Evolutionary conservation across 495 filamentous ascomycete species (phyloP).

Genomic region (Trichoderma erinaceum): DNA sequence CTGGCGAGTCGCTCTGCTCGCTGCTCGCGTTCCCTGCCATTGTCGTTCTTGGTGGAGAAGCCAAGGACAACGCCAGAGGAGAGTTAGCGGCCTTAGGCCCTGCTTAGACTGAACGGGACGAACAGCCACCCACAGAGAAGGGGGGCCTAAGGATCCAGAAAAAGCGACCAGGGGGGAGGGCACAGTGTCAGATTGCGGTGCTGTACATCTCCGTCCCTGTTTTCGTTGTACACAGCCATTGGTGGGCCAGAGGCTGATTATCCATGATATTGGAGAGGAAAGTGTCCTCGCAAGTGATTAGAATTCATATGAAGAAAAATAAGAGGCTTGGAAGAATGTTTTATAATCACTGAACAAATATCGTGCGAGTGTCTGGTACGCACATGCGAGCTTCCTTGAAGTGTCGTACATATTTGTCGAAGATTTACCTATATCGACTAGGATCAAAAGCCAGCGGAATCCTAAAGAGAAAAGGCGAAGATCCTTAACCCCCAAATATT

Average conservation of each 20-base stretch:
- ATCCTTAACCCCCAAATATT: no score
- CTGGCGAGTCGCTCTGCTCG: slow-evolving; percentile 8
- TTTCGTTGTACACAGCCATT: neutral
- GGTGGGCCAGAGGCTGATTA: neutral
- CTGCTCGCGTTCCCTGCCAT: slow-evolving; percentile 7
- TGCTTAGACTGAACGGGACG: slow-evolving; percentile 8
- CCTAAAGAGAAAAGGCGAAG: no score
- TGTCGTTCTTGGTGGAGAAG: slow-evolving; percentile 10
- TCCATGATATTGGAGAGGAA: neutral
- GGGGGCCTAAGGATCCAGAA: neutral
- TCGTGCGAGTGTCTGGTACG: no score
- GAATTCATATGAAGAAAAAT: no score
- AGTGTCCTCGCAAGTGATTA: no score
- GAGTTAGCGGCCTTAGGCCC: slow-evolving; percentile 9
- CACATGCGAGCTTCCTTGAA: no score
- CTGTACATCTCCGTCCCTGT: neutral
- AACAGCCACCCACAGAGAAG: slow-evolving; percentile 1
- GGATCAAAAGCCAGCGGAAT: no score
- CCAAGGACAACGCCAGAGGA: neutral
- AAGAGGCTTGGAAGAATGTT: neutral
- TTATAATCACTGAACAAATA: no score
- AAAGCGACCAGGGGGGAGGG: slow-evolving; percentile 8
- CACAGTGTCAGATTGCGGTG: slow-evolving; percentile 7
- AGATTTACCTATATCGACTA: no score
- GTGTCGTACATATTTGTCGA: no score